A percentile compares a stretch with the other conserved stretches of the same genome.
Conservation (phyloP, 345 rosid genomes). For the Aegle marmelos region DNA sequence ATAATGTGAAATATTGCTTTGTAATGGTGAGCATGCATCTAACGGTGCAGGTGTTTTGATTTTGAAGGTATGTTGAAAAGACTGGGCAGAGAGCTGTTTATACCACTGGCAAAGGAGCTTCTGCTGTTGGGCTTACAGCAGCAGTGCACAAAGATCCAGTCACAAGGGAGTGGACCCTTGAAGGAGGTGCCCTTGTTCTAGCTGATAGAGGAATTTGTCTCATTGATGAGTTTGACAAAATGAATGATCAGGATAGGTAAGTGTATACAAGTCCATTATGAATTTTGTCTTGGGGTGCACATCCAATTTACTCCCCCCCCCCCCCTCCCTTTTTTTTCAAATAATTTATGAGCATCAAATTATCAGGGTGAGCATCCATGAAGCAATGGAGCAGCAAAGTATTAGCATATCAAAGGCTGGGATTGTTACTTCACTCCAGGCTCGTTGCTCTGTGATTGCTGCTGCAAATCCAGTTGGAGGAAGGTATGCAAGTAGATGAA, state of each 20-base stretch:
- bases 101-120: conserved; percentile 99
- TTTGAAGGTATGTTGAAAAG: conserved; percentile 84
- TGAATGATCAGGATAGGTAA: conserved; percentile 99
- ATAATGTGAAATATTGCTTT: background rate
- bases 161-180: conserved; percentile 99
- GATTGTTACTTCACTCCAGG: conserved; percentile 97
- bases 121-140: conserved; percentile 97
- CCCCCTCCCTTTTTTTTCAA: background rate
- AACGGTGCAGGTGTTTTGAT: conserved; percentile 7
- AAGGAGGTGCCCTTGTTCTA: conserved; percentile 99
- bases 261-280: conserved; percentile 6
- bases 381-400: conserved; percentile 99
- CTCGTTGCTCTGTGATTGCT: conserved; percentile 97
- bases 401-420: conserved; percentile 99
- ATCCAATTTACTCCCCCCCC: background rate
- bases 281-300: background rate
- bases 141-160: conserved; percentile 99
- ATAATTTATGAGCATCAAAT: background rate
- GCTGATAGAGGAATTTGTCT: conserved; percentile 97
- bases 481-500: conserved; percentile 45
- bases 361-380: conserved; percentile 94
- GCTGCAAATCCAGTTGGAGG: conserved; percentile 98
- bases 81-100: conserved; percentile 99
- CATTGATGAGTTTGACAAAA: conserved; percentile 98
- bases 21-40: conserved; percentile 8